These are phyloP conservation scores for Paratinospora sagittata DNA, from an alignment of 164 flowering plant species.

Conservation along the genomic window DNA sequence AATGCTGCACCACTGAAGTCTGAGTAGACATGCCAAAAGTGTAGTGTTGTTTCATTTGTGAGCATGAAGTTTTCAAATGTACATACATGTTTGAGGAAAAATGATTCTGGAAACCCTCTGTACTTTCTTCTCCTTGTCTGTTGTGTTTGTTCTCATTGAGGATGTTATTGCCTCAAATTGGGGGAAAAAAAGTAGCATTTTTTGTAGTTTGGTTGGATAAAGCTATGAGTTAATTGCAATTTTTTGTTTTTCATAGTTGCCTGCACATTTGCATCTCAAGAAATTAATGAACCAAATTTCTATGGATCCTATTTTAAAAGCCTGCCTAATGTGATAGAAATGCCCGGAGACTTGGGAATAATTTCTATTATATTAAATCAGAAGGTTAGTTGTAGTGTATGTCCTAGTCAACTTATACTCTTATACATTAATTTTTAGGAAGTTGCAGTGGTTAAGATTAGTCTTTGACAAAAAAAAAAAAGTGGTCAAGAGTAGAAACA, in stretches of 20 bases:
- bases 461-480: no score
- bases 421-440: no score
- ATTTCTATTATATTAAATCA: no score
- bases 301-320: not conserved
- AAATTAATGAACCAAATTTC: not conserved
- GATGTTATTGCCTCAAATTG: not conserved
- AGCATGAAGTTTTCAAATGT: slow-evolving; percentile 2
- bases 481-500: no score
- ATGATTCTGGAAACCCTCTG: not conserved
- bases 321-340: not conserved
- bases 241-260: not conserved
- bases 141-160: slow-evolving; percentile 8
- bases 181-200: not conserved
- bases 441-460: no score
- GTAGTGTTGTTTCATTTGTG: slow-evolving; percentile 8
- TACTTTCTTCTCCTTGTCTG: slow-evolving; percentile 10
- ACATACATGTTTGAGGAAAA: slow-evolving; percentile 10
- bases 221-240: not conserved
- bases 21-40: slow-evolving; percentile 9
- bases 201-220: not conserved
- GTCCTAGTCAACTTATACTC: no score
- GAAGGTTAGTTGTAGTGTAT: no score
- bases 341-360: no score
- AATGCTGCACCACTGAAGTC: slow-evolving; percentile 17
- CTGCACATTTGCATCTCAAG: not conserved